Evolutionary conservation across 148 eudicot species (phyloP).

Genomic region (Amaranthus hypochondriacus): DNA sequence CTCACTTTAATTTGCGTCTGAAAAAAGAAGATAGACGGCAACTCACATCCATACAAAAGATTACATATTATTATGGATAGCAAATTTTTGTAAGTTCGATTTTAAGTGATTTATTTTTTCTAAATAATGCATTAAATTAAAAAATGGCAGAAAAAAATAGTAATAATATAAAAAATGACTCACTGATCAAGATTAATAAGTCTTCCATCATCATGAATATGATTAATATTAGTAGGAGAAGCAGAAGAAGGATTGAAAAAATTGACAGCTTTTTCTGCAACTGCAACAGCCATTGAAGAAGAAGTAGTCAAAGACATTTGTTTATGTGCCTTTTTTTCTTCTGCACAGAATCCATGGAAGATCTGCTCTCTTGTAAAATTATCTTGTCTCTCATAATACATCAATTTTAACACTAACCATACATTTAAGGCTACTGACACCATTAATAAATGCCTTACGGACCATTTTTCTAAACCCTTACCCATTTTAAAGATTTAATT

Average conservation of each 20-base stretch:
- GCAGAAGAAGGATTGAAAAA: slow-evolving; percentile 7
- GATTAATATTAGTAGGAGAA: slow-evolving; percentile 11
- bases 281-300: slow-evolving; percentile 24
- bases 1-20: too few relatives aligned
- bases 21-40: too few relatives aligned
- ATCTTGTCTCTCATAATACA: slow-evolving; percentile 36
- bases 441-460: slow-evolving; percentile 44
- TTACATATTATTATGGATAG: too few relatives aligned
- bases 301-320: slow-evolving; percentile 6
- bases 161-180: slow-evolving; percentile 23
- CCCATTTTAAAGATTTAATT: slow-evolving; percentile 21
- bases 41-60: too few relatives aligned
- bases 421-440: slow-evolving; percentile 75
- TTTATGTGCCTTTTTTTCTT: slow-evolving; percentile 10
- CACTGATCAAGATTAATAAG: slow-evolving; percentile 78
- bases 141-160: background rate
- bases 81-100: too few relatives aligned
- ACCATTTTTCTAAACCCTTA: slow-evolving; percentile 33
- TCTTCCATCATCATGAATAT: slow-evolving; percentile 29
- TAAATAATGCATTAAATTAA: background rate
- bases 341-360: slow-evolving; percentile 32
- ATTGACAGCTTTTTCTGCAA: slow-evolving; percentile 8
- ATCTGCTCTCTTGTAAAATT: slow-evolving; percentile 24
- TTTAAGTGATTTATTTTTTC: too few relatives aligned
- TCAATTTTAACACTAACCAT: slow-evolving; percentile 46